Evolutionary conservation across 148 eudicot genomes (phyloP).

Genomic region (Chenopodium quinoa): DNA sequence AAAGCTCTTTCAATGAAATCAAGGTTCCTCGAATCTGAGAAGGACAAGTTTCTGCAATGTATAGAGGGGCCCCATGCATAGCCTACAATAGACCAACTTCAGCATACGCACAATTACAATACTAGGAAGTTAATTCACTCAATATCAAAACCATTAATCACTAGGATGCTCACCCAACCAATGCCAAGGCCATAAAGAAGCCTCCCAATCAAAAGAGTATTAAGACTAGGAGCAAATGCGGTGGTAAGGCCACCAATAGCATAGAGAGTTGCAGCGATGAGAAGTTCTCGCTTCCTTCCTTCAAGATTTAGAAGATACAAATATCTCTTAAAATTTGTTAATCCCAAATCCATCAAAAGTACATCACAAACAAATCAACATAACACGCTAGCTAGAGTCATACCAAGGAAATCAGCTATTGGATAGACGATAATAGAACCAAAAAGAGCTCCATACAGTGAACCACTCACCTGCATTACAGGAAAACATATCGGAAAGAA

Average conservation of each 20-base stretch:
- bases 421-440: constrained; percentile 88
- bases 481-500: constrained; percentile 19
- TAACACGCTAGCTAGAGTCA: constrained; percentile 6
- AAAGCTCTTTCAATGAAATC: constrained; percentile 80
- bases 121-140: constrained; percentile 9
- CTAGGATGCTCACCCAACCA: constrained; percentile 68
- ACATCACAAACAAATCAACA: constrained; percentile 14
- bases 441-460: constrained; percentile 97
- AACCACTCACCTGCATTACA: constrained; percentile 74
- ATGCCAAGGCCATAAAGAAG: constrained; percentile 90
- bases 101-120: neutral
- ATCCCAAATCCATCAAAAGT: neutral
- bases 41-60: constrained; percentile 97
- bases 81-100: constrained; percentile 52
- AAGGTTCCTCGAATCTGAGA: constrained; percentile 95
- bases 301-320: constrained; percentile 19
- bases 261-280: constrained; percentile 67
- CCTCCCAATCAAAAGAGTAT: constrained; percentile 64
- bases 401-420: constrained; percentile 92
- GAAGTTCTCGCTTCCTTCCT: constrained; percentile 92
- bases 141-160: neutral
- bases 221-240: constrained; percentile 76
- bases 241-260: constrained; percentile 67
- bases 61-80: constrained; percentile 99
- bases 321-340: neutral